Evolutionary conservation across 129 eudicot genomes (phyloP), one percentile per base, ranked within the genome.

Genomic region (Glebionis coronaria): DNA sequence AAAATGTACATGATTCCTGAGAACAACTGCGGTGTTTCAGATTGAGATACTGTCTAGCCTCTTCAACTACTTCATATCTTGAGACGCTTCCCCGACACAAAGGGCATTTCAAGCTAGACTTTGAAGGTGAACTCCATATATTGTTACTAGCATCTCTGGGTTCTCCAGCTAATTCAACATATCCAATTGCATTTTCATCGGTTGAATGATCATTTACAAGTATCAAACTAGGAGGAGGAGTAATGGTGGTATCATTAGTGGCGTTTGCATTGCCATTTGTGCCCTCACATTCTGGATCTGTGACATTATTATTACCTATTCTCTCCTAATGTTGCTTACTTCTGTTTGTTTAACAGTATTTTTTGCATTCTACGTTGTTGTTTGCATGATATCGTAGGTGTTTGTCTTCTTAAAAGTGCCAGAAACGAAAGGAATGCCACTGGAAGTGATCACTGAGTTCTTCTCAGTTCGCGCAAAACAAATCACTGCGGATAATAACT

Each of bases 391-490:
- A 31, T 82, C 91, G 5, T 92, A 91, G 96, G 58, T 86, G 46
- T 92, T 92, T 67, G 94, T 88, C 21, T 86, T 81, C 84, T 70
- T 88, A 71, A 92, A 86, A 73, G 98, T 92, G 72, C 98, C 98
- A 5, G 95, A 92, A 79, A 92, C 98, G 4, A 92, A 88, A 70
- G 98, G 91, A 59, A 92, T 92, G 96, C 96, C 98, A 5, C 81
- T 92, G 6, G 98, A 92, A 77, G 96, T 92, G 50, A 88, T 92
- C 9, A 82, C 85, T 0, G 98, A 92, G 80, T 85, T 92, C 91
- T 92, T 92, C 68, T 84, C 98, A 46, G 75, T 88, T 53, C 95
- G 96, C 3, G 91, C 98, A 5, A 88, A 77, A 75, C 88, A 85
- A 16, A 61, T 64, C 38, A 78, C 79, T 67, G 75, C 72, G 45